Conservation (phyloP, 139 green algal genomes). For the Chlorella sp. region DNA sequence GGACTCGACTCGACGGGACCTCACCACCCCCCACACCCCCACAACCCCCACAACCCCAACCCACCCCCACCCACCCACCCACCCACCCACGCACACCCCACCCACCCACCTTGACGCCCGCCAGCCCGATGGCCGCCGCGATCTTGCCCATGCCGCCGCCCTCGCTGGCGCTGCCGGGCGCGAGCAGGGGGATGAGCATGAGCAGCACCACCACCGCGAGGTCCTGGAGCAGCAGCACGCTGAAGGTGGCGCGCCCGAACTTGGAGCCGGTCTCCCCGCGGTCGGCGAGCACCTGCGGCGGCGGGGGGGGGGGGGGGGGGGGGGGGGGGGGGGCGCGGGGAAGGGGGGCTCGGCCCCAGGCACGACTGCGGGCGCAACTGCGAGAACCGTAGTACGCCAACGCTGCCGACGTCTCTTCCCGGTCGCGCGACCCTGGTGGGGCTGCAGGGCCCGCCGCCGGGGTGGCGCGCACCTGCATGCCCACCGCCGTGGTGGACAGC, state of each 20-base stretch:
- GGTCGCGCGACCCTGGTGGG: too few species aligned
- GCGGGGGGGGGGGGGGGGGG: neutral
- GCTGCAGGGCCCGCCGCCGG: too few species aligned
- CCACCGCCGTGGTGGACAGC: slow-evolving; percentile 96
- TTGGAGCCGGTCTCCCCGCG: slow-evolving; percentile 87
- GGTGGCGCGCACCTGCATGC: slow-evolving; percentile 93
- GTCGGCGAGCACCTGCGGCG: slow-evolving; percentile 76
- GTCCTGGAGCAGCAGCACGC: slow-evolving; percentile 96
- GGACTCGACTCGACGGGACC: too few species aligned
- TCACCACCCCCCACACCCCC: too few species aligned
- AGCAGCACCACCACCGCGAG: slow-evolving; percentile 98
- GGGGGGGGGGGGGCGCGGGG: neutral
- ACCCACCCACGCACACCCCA: too few species aligned
- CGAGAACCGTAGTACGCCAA: too few species aligned
- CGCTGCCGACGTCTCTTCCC: too few species aligned
- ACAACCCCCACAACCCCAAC: too few species aligned
- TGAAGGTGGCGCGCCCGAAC: slow-evolving; percentile 96
- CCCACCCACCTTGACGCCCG: slow-evolving; percentile 94
- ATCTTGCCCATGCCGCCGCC: slow-evolving; percentile 70
- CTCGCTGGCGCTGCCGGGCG: slow-evolving; percentile 61
- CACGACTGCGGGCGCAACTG: too few species aligned
- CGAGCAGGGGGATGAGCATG: slow-evolving; percentile 98
- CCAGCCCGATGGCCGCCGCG: slow-evolving; percentile 82
- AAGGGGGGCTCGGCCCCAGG: neutral
- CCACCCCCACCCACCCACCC: too few species aligned